phyloP scores from a whole-genome alignment of 768 basidiomycete genomes.

The Macrolepiota dolichaula region DNA sequence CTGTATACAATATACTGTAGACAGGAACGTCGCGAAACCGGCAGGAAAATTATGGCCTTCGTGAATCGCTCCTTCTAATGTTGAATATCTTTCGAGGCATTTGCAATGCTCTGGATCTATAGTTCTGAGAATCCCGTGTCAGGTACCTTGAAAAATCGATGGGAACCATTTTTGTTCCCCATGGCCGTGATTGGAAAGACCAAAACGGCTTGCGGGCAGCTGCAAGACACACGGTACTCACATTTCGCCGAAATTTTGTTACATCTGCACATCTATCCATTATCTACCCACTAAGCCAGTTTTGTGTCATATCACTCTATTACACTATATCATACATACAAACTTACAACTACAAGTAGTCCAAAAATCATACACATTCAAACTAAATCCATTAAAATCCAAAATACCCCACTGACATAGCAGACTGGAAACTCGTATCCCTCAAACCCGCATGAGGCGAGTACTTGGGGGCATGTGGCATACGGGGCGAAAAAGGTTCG shows the following conservation, averaged over 20 bases:
- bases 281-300: no score
- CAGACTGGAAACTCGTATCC: neutral
- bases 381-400: slow-evolving; percentile 38
- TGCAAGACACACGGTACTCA: no score
- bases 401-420: neutral
- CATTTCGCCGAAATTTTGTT: no score
- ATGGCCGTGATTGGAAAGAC: no score
- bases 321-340: neutral
- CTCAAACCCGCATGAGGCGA: neutral
- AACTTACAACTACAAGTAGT: neutral
- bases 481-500: neutral
- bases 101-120: neutral
- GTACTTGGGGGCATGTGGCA: neutral
- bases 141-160: no score
- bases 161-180: no score
- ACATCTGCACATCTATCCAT: no score
- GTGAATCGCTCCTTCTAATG: neutral
- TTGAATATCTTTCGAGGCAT: neutral
- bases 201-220: no score
- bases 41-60: neutral
- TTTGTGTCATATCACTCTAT: no score
- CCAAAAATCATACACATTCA: neutral
- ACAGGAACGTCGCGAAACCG: neutral
- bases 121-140: no score
- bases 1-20: neutral